Base-by-base conservation (phyloP, 1,284 basidiomycete genomes). In the Schizophyllum commune region DNA sequence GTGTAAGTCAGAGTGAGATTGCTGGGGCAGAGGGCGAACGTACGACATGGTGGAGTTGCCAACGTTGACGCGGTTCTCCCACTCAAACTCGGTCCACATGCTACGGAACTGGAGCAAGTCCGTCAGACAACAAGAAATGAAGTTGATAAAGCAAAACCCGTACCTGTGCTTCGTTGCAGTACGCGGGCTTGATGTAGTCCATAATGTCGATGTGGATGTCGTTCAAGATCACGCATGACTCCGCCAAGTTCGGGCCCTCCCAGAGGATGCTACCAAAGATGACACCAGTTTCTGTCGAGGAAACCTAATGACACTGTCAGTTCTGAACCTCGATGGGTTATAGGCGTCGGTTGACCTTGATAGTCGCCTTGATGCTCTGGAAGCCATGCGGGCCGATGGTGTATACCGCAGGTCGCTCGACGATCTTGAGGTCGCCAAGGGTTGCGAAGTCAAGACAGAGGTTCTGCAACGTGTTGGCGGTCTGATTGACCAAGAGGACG, bases 171-270 rank as follows among this genome's bases (percentile, higher is more conserved):
- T 99, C 96, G 62, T 90, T 97, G 76, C 95, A 97, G 71, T 92
- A 92, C 4, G 95, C 94, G 0, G 96, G 96, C 73, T 97, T 94
- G 79, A 99, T 99, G 75, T 98, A 99, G 74, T 98, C 96, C 92
- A 99, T 96, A 67, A 99, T 98, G 74, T 99, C 97, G 66, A 98
- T 94, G 75, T 98, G 95, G 63, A 98, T 96, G 75, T 98, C 96
- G 74, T 95, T 98, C 69, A 98, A 75, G 57, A 99, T 96, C 51
- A 94, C 94, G 74, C 88, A 94, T 57, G 87, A 87, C 71, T 96
- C 93, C 0, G 88, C 82, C 67, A 95, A 86, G 56, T 89, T 91
- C 4, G 88, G 86, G n/a, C 91, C 92, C 67, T 96, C 94, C 89
- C 97, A 99, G 19, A 97, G 87, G 67, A 99, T 98, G 73, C 96